phyloP scores from a whole-genome alignment of 169 alveolate genomes.

The Perkinsus olseni region DNA sequence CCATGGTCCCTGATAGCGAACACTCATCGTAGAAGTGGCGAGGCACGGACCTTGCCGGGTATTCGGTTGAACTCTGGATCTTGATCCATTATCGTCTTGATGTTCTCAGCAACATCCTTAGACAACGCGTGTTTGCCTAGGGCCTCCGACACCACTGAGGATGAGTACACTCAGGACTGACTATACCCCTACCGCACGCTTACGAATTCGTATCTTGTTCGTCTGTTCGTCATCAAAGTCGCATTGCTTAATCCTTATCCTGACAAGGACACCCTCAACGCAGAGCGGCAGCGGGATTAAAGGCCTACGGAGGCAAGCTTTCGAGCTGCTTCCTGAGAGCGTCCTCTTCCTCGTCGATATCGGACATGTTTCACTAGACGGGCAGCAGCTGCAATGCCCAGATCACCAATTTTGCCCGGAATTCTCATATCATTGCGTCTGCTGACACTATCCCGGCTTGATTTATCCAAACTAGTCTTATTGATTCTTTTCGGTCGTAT shows the following conservation, averaged over 20 bases:
- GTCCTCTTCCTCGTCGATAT: background rate
- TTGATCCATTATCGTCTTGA: background rate
- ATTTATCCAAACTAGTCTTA: too few species aligned
- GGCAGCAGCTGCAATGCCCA: background rate
- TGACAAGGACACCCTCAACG: background rate
- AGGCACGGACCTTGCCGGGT: background rate
- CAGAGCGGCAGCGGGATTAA: background rate
- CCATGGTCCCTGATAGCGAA: background rate
- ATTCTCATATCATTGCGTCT: too few species aligned
- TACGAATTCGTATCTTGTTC: background rate
- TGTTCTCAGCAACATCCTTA: background rate
- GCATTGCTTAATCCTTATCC: background rate
- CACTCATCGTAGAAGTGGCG: background rate
- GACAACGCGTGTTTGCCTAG: background rate
- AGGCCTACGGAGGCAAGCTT: background rate
- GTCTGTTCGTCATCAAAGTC: background rate
- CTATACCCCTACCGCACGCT: background rate
- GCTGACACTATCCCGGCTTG: too few species aligned
- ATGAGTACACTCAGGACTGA: background rate
- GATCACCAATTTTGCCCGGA: too few species aligned
- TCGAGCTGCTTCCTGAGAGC: background rate
- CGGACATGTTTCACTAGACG: background rate
- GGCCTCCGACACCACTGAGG: background rate
- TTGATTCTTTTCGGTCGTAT: too few species aligned
- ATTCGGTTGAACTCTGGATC: background rate